A percentile compares a stretch with the other conserved stretches of the same genome.
phyloP scores from a whole-genome alignment of 2,329 filamentous ascomycete species.

The Colletotrichum orbiculare region DNA sequence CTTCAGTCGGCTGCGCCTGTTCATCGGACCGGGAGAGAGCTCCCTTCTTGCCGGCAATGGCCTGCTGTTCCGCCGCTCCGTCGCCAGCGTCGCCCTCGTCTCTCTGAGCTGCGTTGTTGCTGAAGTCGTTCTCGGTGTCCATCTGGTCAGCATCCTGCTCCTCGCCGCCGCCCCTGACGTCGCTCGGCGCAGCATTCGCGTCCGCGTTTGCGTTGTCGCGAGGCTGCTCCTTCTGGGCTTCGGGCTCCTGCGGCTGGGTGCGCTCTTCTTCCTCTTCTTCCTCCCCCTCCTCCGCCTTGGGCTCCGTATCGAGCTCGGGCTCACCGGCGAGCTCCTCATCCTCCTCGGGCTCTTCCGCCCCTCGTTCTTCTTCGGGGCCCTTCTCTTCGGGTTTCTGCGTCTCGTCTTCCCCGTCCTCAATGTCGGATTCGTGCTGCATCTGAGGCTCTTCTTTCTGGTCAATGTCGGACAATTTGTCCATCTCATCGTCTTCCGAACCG shows the following conservation, averaged over 20 bases:
- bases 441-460: constrained; percentile 51
- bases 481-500: constrained; percentile 63
- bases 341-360: constrained; percentile 45
- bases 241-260: constrained; percentile 46
- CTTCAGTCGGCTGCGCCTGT: constrained; percentile 53
- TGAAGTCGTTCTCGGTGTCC: constrained; percentile 70
- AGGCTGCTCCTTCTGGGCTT: constrained; percentile 43
- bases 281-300: constrained; percentile 65
- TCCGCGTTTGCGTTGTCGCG: constrained; percentile 63
- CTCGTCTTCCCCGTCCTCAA: constrained; percentile 47
- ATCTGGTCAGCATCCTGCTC: constrained; percentile 73
- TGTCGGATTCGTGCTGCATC: constrained; percentile 52
- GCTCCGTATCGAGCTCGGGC: constrained; percentile 55
- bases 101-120: constrained; percentile 70
- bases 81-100: constrained; percentile 76
- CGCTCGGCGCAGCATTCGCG: constrained; percentile 69
- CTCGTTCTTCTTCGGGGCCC: constrained; percentile 41
- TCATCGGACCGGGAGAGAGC: constrained; percentile 61
- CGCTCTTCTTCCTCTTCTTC: constrained; percentile 63
- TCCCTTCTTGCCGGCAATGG: constrained; percentile 72
- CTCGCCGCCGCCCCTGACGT: constrained; percentile 71
- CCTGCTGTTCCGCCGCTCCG: constrained; percentile 71
- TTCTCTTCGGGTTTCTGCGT: constrained; percentile 46
- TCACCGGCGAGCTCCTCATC: constrained; percentile 51
- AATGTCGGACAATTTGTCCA: constrained; percentile 68